Evolutionary conservation across 805 yeast genomes (phyloP), one percentile per base, ranked within the genome.

Genomic region (Saccharomycopsis selenospora): DNA sequence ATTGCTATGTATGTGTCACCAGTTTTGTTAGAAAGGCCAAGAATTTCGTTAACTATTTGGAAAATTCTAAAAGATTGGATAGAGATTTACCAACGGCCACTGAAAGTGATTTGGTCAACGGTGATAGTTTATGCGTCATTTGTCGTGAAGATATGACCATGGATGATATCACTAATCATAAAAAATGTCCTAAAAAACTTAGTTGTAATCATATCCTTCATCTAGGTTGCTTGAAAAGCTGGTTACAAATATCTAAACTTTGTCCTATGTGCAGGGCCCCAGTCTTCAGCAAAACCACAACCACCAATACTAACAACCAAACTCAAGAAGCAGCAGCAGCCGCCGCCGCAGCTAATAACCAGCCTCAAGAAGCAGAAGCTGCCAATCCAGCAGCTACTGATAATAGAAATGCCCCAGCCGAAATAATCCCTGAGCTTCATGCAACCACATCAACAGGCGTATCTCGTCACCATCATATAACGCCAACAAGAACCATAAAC

Each of bases 201-300:
- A 72, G 69, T 1, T 93, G 99, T 69, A 85, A 87, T 23, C 99
- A 93, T 64, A 82, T 87, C 43, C 71, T 91, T 49, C 99, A 93
- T 62, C 68, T 84, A 66, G 90, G 93, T 3, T 93, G 99, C 63
- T 72, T 93, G 53, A 85, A 87, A 59, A 82, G 85, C 56, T 93
- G 99, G 99, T 71, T 93, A 56, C 95, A 86, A 60, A 75, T 95
- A 55, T 87, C 96, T 0, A 91, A 83, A 56, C 77, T 79, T n/a
- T 93, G 99, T 67, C 99, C 99, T 1, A 79, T 90, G 47, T 93
- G 99, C 63, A 72, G 96, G 52, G 71, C 82, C 26, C 76, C 79
- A 8, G 95, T 88, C 1, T 73, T 79, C 54, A 42, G 18, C 18
- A 22, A 36, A 4, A 26, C 27, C 11, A 36, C 18, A 20, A 25